Base-by-base conservation (phyloP, 1,284 basidiomycete species). In the Boletellus sp. region DNA sequence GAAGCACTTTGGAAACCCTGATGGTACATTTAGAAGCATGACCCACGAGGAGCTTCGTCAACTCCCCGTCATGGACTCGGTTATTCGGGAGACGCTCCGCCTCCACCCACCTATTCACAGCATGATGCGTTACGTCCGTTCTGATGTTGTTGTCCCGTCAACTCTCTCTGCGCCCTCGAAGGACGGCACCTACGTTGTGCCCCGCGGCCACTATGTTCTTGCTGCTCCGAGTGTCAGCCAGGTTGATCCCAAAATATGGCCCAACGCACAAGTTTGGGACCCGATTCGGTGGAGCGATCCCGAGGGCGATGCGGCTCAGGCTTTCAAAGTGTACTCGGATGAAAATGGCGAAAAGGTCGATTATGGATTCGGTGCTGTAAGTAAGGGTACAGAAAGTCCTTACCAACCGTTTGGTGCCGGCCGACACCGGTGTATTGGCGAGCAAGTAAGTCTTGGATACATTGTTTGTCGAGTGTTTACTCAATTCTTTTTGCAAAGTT, bases 331-430 rank as follows among this genome's bases (percentile, higher is more conserved):
- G 57, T 92, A 94, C 67, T 71, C 77, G 47, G 89, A 91, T 60
- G 83, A 82, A 59, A 73, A 72, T 30, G 90, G 88, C 48, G 91
- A 96, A 69, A 93, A 93, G 75, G 79, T 97, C 53, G 96, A 99
- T 71, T 99, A 90, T 63, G 97, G 96, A 1, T 99, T 93, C 69
- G 97, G 96, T 49, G 82, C 82, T 61, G 91, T 97, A 41, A 91
- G 87, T 71, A 96, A 95, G 72, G 93, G 93, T 45, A 95, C 93
- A 12, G 89, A 93, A 57, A 89, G 85, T 54, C 85, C 86, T 30
- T 97, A 97, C 69, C 89, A 96, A 67, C 97, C 96, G 1, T 99
- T 99, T 65, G 97, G 96, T 52, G 95, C 96, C 42, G 96, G 94
- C 24, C 79, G 92, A 60, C 94, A 97, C 73, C 78, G 94, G 52